Evolutionary conservation across 2,329 filamentous ascomycete genomes (phyloP).

Genomic region (Ceratocystis variospora): DNA sequence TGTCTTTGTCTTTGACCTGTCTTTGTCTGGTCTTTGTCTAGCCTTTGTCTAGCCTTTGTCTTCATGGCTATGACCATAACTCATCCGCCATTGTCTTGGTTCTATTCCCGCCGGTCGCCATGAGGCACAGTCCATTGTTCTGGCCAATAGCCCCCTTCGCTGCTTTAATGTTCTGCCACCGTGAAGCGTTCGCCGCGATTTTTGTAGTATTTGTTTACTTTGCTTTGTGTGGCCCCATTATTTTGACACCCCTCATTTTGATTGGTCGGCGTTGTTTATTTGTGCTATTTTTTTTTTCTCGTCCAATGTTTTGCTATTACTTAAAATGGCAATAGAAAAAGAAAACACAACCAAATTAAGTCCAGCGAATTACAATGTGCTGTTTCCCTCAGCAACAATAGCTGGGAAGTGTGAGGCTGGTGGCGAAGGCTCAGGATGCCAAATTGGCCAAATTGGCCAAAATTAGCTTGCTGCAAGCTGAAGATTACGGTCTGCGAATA

Average conservation of each 20-base stretch:
- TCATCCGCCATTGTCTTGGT: no score
- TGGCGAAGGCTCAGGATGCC: no score
- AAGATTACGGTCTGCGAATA: neutral
- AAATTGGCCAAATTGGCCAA: no score
- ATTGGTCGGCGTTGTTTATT: neutral
- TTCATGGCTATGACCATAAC: neutral
- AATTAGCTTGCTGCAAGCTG: neutral
- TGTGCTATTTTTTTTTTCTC: neutral
- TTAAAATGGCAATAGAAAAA: neutral
- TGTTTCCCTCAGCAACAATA: neutral
- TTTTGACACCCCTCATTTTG: slow-evolving; percentile 1
- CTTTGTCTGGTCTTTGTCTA: neutral
- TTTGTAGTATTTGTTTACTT: neutral
- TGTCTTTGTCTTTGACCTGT: neutral
- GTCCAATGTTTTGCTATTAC: slow-evolving; percentile 1
- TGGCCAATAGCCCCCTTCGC: no score
- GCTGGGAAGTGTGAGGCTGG: no score
- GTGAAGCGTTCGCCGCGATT: no score
- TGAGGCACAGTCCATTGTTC: no score
- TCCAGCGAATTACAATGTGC: neutral
- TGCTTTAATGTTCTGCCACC: no score
- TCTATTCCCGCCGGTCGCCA: no score
- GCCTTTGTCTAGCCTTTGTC: neutral
- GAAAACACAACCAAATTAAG: neutral
- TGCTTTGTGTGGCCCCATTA: neutral